Base-by-base conservation (phyloP, 2,329 filamentous ascomycete genomes). In the Colletotrichum sp. region DNA sequence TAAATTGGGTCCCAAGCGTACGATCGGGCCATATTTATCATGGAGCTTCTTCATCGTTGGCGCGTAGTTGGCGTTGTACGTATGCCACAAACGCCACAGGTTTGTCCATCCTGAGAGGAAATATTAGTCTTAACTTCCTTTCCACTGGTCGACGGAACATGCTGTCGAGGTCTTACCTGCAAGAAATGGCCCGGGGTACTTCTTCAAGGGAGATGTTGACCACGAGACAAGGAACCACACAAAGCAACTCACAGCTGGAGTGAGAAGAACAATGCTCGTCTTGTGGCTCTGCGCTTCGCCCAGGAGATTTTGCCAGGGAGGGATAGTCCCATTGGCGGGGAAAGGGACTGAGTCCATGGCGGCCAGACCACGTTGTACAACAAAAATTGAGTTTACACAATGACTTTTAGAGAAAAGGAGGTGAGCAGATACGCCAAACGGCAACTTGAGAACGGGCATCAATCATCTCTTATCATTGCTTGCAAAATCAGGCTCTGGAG, bases 101-200 rank as follows among this genome's bases (percentile, higher is more conserved):
- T 82, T 81, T 1, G 81, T 82, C 76, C 78, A 83, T 62, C 79
- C 80, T 73, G 2, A 8, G 12, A 3, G 21, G 18, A 3, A 10
- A 12, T 21, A 1, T 64, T 3, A 64, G 21, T 64, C 28, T 59
- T 5, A 21, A 21, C 9, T n/a, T 15, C 21, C 0, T 39, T 39
- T 28, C 12, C 44, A 57, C 8, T 30, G 18, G 16, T 28, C 3
- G 4, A 44, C 18, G 16, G 34, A 18, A 18, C 8, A 26, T 5
- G 21, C 18, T 30, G 24, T 21, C 18, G 44, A 59, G 12, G 13
- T 13, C 80, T 67, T 71, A 83, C 82, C 79, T 30, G 82, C 83
- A 15, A 84, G 76, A 28, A 80, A 78, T 1, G 83, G 84, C 5
- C 83, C 84, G 3, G 83, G 82, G 70, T 82, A 85, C 8, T 78